A percentile compares a stretch with the other conserved stretches of the same genome.
phyloP scores from a whole-genome alignment of 2,329 filamentous ascomycete species.

The Teratosphaeria nubilosa region DNA sequence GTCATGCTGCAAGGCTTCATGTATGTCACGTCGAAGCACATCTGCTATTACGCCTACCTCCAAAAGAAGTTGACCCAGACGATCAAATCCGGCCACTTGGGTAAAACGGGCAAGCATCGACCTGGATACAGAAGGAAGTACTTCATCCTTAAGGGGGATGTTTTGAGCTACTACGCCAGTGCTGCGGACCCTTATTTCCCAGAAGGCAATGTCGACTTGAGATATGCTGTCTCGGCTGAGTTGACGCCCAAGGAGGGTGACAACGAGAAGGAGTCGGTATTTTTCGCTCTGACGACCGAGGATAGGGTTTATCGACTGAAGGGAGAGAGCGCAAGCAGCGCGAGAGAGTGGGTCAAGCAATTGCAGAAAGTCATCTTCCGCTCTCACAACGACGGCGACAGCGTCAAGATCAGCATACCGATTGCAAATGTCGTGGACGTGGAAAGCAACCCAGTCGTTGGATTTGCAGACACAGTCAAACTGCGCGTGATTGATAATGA shows the following conservation, averaged over 20 bases:
- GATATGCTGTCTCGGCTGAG: constrained; percentile 81
- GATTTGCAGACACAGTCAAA: constrained; percentile 89
- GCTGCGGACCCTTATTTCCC: constrained; percentile 84
- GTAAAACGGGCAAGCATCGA: constrained; percentile 80
- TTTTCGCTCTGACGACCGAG: constrained; percentile 74
- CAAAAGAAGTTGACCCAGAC: constrained; percentile 75
- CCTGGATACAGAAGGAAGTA: constrained; percentile 83
- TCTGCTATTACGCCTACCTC: constrained; percentile 97
- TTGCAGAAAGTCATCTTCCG: constrained; percentile 91
- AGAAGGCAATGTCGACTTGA: constrained; percentile 79
- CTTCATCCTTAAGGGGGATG: constrained; percentile 86
- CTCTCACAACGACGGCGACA: constrained; percentile 91
- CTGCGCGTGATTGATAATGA: constrained; percentile 87
- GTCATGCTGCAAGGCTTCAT: constrained; percentile 89
- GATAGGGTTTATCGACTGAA: constrained; percentile 77
- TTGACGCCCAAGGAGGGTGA: constrained; percentile 31
- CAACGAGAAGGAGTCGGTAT: constrained; percentile 56
- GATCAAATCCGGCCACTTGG: constrained; percentile 78
- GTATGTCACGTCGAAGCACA: constrained; percentile 86
- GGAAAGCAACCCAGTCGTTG: constrained; percentile 81
- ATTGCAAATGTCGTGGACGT: constrained; percentile 85
- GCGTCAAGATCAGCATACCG: constrained; percentile 88
- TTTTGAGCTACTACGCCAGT: constrained; percentile 79
- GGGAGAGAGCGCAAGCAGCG: constrained; percentile 77
- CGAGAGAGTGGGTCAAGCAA: constrained; percentile 92